These are phyloP conservation scores for Casaregolazyma suthepensis DNA, from an alignment of 1,139 yeast species.

Conservation along the genomic window DNA sequence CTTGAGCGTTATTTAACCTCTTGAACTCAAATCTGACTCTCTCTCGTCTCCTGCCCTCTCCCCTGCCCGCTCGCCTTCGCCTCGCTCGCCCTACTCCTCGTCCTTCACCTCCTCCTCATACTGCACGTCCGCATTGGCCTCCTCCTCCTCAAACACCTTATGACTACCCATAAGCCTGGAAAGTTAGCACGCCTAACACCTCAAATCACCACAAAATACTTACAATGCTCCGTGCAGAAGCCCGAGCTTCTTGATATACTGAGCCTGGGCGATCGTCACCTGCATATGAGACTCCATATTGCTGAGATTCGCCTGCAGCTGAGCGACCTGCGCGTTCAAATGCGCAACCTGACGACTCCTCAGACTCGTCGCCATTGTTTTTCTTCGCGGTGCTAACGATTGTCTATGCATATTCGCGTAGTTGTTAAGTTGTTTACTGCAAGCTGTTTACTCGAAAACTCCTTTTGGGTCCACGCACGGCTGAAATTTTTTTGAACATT, in stretches of 20 bases:
- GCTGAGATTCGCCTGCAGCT: slow-evolving; percentile 51
- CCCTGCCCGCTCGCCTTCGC: too few species aligned
- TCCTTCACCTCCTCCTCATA: slow-evolving; percentile 9
- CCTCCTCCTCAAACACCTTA: slow-evolving; percentile 52
- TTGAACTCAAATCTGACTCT: not conserved
- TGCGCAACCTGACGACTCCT: slow-evolving; percentile 50
- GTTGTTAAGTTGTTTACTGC: not conserved
- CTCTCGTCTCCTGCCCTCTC: not conserved
- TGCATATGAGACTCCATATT: slow-evolving; percentile 52
- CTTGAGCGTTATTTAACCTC: too few species aligned
- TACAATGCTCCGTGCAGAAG: slow-evolving; percentile 54
- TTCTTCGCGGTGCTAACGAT: slow-evolving; percentile 17
- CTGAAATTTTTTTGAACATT: not conserved
- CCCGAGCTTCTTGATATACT: slow-evolving; percentile 51
- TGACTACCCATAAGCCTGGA: slow-evolving; percentile 56
- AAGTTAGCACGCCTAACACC: not conserved
- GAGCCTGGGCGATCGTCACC: slow-evolving; percentile 52
- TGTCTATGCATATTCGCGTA: slow-evolving; percentile 10
- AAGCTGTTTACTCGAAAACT: not conserved
- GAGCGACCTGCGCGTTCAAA: slow-evolving; percentile 57
- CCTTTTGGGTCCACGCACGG: not conserved
- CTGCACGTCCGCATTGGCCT: slow-evolving; percentile 14
- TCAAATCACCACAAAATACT: slow-evolving; percentile 16
- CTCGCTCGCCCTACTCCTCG: not conserved
- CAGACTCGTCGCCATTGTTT: slow-evolving; percentile 11